Evolutionary conservation across 306 rosid genomes (phyloP).

Genomic region (Gleditsia sinensis): DNA sequence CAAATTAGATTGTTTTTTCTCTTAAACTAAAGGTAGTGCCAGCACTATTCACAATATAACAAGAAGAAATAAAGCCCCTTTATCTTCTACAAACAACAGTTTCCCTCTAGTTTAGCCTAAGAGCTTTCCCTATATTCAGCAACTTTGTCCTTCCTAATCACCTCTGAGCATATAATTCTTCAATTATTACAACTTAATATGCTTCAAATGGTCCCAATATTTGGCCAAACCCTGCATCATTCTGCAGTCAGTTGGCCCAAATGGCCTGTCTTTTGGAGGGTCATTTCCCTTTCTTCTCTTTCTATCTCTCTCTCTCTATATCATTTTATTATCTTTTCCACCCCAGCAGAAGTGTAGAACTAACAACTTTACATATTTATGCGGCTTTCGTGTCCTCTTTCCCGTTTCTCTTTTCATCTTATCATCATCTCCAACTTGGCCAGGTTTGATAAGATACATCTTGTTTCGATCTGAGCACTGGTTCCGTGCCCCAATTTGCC

Average conservation of each 20-base stretch:
- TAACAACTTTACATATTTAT: constrained; percentile 48
- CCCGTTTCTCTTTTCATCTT: constrained; percentile 17
- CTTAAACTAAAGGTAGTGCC: constrained; percentile 69
- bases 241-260: constrained; percentile 68
- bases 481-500: constrained; percentile 30
- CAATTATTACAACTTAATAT: constrained; percentile 65
- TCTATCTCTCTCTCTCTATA: constrained; percentile 14
- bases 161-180: constrained; percentile 58
- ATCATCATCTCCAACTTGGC: constrained; percentile 70
- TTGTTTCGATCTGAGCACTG: constrained; percentile 41
- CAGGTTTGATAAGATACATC: constrained; percentile 67
- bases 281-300: constrained; percentile 56
- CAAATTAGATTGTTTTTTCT: constrained; percentile 25
- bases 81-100: constrained; percentile 43
- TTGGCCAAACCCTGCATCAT: constrained; percentile 65
- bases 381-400: constrained; percentile 49
- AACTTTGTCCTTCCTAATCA: constrained; percentile 61
- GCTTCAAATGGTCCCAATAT: constrained; percentile 56
- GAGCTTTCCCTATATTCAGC: constrained; percentile 47
- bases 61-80: constrained; percentile 53
- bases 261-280: constrained; percentile 54
- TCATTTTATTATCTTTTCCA: constrained; percentile 35
- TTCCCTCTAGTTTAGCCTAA: constrained; percentile 34
- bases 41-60: constrained; percentile 68
- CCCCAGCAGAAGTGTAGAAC: constrained; percentile 28